Base-by-base conservation (phyloP, 2,329 filamentous ascomycete species). In the Catunica adiposa region DNA sequence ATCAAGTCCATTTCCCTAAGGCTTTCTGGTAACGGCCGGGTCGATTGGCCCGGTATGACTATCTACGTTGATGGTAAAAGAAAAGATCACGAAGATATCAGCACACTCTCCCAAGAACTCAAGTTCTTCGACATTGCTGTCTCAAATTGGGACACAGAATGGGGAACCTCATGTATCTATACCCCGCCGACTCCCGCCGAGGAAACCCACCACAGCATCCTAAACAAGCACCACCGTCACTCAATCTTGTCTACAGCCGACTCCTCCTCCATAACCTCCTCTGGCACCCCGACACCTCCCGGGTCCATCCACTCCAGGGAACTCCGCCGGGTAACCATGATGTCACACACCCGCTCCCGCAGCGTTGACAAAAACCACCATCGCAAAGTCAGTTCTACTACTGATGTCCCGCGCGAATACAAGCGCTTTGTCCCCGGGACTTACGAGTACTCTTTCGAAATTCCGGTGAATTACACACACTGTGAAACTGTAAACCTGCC, bases 21-120 rank as follows among this genome's bases (percentile, higher is more conserved):
- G 63, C 86, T 98, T 62, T 79, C 83, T 42, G 92, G 90, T 29
- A 84, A 82, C 65, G 87, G 89, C 2, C 79, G 84, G 60, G 97
- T 92, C 1, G 89, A 95, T 65, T 98, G 92, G 92, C 90, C 92
- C 15, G 92, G 97, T 71, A 88, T 89, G 53, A 92, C 97, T 29
- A 90, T 92, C 2, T 89, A 89, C 0, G 77, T 83, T 57, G 95
- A 94, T 67, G 77, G 83, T 1, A 86, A 94, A 42, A 81, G 87
- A 54, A 84, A 80, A 63, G 89, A 97, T 65, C 85, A 87, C 60
- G 85, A 92, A 62, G 86, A 82, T 2, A 75, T 97, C 58, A 40
- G 54, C 14, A 53, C 50, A 9, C 83, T 94, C 68, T 90, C 86
- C 42, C 89, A 96, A 64, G 90, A 82, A 17, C 82, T 88, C 69